Percentiles rank a stretch among this genome's conserved stretches.
Conservation (phyloP, 2,329 filamentous ascomycete species). For the Xylariales sp. region DNA sequence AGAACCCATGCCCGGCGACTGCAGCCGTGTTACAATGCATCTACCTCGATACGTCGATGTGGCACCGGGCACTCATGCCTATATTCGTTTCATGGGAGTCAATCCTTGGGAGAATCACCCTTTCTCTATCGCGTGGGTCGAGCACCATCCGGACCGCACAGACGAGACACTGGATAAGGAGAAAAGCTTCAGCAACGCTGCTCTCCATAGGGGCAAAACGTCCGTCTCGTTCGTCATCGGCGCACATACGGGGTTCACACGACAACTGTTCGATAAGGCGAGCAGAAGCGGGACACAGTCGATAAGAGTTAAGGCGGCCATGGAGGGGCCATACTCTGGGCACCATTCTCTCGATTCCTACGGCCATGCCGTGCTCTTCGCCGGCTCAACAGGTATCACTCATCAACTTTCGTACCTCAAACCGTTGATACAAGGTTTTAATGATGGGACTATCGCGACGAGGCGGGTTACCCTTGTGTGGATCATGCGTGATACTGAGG, state of each 20-base stretch:
- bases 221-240: constrained; percentile 85
- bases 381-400: constrained; percentile 93
- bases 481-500: constrained; percentile 90
- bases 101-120: constrained; percentile 79
- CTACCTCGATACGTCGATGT: constrained; percentile 75
- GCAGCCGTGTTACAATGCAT: constrained; percentile 75
- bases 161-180: constrained; percentile 55
- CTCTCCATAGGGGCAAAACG: constrained; percentile 54
- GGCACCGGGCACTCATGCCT: constrained; percentile 78
- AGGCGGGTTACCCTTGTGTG: constrained; percentile 87
- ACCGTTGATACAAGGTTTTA: constrained; percentile 77
- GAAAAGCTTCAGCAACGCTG: constrained; percentile 46
- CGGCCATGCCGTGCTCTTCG: constrained; percentile 89
- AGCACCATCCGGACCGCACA: constrained; percentile 59
- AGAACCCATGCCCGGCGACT: constrained; percentile 76
- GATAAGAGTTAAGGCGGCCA: constrained; percentile 75
- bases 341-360: constrained; percentile 91
- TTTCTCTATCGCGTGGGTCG: constrained; percentile 81
- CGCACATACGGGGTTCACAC: constrained; percentile 88
- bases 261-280: constrained; percentile 80
- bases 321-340: constrained; percentile 90
- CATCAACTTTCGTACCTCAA: constrained; percentile 91
- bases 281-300: constrained; percentile 62
- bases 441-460: constrained; percentile 79
- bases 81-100: constrained; percentile 75